These are phyloP conservation scores for Colletotrichum plurivorum DNA, from an alignment of 2,329 filamentous ascomycete species.

Conservation along the genomic window DNA sequence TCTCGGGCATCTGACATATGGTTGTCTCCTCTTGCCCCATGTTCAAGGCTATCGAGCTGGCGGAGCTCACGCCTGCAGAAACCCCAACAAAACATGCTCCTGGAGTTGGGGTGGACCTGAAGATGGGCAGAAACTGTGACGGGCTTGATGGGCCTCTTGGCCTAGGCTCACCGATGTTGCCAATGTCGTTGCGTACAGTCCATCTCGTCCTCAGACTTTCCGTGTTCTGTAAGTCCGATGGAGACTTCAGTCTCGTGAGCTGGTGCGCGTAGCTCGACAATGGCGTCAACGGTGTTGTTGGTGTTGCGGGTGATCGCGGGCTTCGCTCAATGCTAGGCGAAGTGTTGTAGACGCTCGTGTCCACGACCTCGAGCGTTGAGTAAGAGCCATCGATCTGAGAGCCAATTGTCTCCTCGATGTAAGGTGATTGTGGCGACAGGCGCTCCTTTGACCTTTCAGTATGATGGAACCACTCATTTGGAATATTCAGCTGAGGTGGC, in stretches of 20 bases:
- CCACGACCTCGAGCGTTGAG: conserved; percentile 1
- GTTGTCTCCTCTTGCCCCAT: background rate
- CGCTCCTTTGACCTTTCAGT: background rate
- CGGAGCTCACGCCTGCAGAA: background rate
- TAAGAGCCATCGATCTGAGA: background rate
- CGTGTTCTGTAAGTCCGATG: background rate
- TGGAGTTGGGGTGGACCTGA: background rate
- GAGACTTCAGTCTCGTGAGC: background rate
- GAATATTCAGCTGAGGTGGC: too few species aligned
- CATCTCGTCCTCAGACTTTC: background rate
- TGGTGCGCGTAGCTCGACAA: background rate
- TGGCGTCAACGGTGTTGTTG: background rate
- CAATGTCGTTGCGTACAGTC: conserved; percentile 9
- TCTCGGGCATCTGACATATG: background rate
- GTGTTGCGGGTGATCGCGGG: background rate
- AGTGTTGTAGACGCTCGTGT: background rate
- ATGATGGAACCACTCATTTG: too few species aligned
- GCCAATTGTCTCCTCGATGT: background rate
- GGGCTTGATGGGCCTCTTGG: background rate
- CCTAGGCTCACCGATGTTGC: conserved; percentile 15
- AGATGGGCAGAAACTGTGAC: background rate
- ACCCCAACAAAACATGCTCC: conserved; percentile 4
- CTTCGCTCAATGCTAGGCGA: background rate
- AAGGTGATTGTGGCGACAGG: background rate
- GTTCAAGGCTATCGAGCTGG: conserved; percentile 6